phyloP scores from a whole-genome alignment of 768 basidiomycete species.

The Trametes cingulata region DNA sequence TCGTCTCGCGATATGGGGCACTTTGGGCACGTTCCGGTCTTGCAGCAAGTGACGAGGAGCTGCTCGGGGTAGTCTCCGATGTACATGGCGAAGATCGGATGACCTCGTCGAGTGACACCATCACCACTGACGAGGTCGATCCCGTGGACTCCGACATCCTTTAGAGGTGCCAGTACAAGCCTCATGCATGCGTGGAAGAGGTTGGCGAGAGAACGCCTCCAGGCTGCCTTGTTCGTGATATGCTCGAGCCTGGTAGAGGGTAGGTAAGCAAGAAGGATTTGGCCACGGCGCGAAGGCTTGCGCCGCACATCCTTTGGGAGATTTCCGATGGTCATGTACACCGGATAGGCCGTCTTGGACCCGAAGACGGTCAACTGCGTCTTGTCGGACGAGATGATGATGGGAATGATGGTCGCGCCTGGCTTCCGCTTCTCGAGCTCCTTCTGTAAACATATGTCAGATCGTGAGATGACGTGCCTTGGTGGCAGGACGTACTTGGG shows the following conservation, averaged over 20 bases:
- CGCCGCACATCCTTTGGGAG: slow-evolving; percentile 23
- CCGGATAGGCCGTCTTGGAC: slow-evolving; percentile 29
- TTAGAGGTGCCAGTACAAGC: slow-evolving; percentile 32
- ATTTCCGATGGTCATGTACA: slow-evolving; percentile 34
- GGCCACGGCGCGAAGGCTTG: slow-evolving; percentile 11
- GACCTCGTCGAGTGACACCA: slow-evolving; percentile 41
- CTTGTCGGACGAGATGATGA: slow-evolving; percentile 25
- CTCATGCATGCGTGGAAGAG: slow-evolving; percentile 40
- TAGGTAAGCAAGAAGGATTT: slow-evolving; percentile 28
- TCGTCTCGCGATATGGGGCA: background rate
- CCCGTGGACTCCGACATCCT: slow-evolving; percentile 32
- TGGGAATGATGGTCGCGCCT: slow-evolving; percentile 29
- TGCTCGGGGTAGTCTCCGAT: slow-evolving; percentile 28
- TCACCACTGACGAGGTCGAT: slow-evolving; percentile 36
- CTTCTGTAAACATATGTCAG: too few relatives aligned
- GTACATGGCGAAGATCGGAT: slow-evolving; percentile 26
- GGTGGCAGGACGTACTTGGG: slow-evolving; percentile 44
- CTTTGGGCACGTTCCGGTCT: slow-evolving; percentile 14
- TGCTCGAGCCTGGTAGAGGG: slow-evolving; percentile 18
- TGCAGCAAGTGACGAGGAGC: slow-evolving; percentile 14
- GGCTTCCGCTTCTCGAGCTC: slow-evolving; percentile 13
- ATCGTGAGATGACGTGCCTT: too few relatives aligned
- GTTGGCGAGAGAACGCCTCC: slow-evolving; percentile 31
- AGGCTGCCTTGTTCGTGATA: slow-evolving; percentile 9
- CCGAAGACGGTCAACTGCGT: slow-evolving; percentile 28